phyloP scores from a whole-genome alignment of 179 eudicot species.

The Spinacia oleracea region DNA sequence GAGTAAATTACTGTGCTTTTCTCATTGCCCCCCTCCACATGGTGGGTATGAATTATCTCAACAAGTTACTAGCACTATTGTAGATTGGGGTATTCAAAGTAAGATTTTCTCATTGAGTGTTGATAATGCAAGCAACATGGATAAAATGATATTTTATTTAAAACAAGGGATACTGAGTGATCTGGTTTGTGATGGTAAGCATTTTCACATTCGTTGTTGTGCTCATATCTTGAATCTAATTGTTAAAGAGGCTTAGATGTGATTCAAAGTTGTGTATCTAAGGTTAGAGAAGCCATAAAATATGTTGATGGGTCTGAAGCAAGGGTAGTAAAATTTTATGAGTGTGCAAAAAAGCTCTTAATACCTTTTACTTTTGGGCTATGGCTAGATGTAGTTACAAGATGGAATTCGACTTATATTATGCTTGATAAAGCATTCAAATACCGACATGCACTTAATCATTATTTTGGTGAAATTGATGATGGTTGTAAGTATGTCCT shows the following conservation, averaged over 20 bases:
- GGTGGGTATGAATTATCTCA: not conserved
- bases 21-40: constrained; percentile 1
- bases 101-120: not conserved
- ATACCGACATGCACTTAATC: not conserved
- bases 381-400: no score
- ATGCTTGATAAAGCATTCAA: constrained; percentile 13
- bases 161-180: constrained; percentile 1
- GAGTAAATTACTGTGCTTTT: constrained; percentile 7
- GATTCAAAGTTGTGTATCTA: not conserved
- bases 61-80: constrained; percentile 1
- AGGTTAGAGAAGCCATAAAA: constrained; percentile 5
- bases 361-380: not conserved
- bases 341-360: not conserved
- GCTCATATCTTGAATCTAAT: constrained; percentile 4
- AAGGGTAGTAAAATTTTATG: not conserved
- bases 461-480: constrained; percentile 8
- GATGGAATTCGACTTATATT: no score
- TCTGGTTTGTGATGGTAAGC: not conserved
- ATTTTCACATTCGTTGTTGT: constrained; percentile 11
- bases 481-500: not conserved
- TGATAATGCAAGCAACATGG: constrained; percentile 1
- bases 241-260: constrained; percentile 5
- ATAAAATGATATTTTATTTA: not conserved
- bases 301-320: constrained; percentile 11
- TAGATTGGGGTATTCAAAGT: constrained; percentile 2